These are phyloP conservation scores for Candida jianshihensis DNA, from an alignment of 805 yeast genomes.

Conservation along the genomic window DNA sequence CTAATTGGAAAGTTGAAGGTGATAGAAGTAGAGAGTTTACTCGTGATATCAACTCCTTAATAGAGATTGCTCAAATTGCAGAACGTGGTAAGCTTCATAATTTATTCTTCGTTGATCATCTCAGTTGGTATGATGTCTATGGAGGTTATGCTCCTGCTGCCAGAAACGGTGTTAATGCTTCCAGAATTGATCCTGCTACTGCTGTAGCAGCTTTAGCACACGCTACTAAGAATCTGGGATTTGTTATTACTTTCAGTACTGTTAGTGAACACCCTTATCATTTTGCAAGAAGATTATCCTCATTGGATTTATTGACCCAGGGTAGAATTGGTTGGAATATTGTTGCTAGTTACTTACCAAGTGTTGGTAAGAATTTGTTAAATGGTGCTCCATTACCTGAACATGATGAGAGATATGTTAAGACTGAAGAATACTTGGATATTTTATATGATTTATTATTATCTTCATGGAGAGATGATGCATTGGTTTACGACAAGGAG, in stretches of 20 bases:
- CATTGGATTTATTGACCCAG: slow-evolving; percentile 32
- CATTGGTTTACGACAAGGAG: slow-evolving; percentile 12
- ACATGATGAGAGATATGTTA: slow-evolving; percentile 32
- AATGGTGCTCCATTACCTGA: slow-evolving; percentile 28
- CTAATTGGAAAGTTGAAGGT: neutral
- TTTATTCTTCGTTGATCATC: slow-evolving; percentile 30
- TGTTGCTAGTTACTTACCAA: slow-evolving; percentile 31
- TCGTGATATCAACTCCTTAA: slow-evolving; percentile 14
- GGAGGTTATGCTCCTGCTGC: slow-evolving; percentile 28
- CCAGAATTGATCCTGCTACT: slow-evolving; percentile 26
- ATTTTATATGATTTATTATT: slow-evolving; percentile 31
- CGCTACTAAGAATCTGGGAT: slow-evolving; percentile 28
- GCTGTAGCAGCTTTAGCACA: slow-evolving; percentile 33
- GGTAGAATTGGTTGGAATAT: slow-evolving; percentile 39
- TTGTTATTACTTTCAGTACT: slow-evolving; percentile 33
- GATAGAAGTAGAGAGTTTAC: neutral
- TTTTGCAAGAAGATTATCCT: slow-evolving; percentile 32
- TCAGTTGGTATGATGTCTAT: slow-evolving; percentile 31
- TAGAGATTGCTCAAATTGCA: slow-evolving; percentile 26
- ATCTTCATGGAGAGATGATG: slow-evolving; percentile 33
- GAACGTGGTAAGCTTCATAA: slow-evolving; percentile 31
- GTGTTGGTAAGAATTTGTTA: slow-evolving; percentile 30
- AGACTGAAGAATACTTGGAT: slow-evolving; percentile 32
- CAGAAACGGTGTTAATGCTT: slow-evolving; percentile 16
- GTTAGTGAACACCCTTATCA: slow-evolving; percentile 34